Conservation (phyloP, 2,329 filamentous ascomycete genomes). For the Pseudopithomyces maydicus region DNA sequence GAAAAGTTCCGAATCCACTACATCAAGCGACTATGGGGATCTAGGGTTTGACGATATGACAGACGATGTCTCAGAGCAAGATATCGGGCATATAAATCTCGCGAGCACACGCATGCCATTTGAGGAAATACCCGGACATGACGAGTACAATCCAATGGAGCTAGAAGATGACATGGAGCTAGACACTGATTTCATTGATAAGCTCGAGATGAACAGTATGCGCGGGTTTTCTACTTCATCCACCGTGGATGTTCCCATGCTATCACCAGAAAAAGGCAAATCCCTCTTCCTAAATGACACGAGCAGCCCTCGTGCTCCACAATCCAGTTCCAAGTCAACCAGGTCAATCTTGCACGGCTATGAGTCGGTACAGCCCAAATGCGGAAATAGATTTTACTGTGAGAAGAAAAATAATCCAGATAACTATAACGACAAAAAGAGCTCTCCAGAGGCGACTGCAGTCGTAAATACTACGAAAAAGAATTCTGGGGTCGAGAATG, state of each 20-base stretch:
- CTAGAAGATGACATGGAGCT: slow-evolving; percentile 5
- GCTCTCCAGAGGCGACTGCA: background rate
- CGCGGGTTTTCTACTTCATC: slow-evolving; percentile 2
- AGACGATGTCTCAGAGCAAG: slow-evolving; percentile 3
- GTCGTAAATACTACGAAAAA: background rate
- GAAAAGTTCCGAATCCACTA: background rate
- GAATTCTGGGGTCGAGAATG: background rate
- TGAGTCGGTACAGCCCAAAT: slow-evolving; percentile 4
- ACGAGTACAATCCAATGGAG: slow-evolving; percentile 8
- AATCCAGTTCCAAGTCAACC: slow-evolving; percentile 5
- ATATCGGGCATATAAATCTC: background rate
- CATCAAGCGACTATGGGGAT: slow-evolving; percentile 40
- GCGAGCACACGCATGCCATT: slow-evolving; percentile 24
- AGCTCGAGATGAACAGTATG: background rate
- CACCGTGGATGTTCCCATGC: slow-evolving; percentile 4
- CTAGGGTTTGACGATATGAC: slow-evolving; percentile 19
- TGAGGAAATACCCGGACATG: slow-evolving; percentile 21
- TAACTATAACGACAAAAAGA: background rate
- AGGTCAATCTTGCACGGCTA: slow-evolving; percentile 4
- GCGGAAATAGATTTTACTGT: background rate
- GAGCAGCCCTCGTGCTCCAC: slow-evolving; percentile 7
- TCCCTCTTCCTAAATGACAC: slow-evolving; percentile 22
- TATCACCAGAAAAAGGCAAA: slow-evolving; percentile 10
- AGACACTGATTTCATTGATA: background rate
- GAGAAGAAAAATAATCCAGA: background rate